A percentile compares a stretch with the other conserved stretches of the same genome.
Evolutionary conservation across 1,139 yeast genomes (phyloP).

Genomic region (Scheffersomyces parashehatae): DNA sequence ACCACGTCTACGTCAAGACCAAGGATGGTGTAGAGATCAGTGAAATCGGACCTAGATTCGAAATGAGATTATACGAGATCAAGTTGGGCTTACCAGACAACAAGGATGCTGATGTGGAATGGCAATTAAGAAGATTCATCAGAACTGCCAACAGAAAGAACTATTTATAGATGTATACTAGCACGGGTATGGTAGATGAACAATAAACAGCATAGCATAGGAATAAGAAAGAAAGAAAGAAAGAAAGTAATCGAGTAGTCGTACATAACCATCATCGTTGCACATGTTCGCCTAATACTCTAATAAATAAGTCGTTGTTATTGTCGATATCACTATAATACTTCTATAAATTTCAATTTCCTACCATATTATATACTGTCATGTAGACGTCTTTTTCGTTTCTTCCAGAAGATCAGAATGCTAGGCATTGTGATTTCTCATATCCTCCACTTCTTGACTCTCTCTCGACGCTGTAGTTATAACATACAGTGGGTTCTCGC

Average conservation of each 20-base stretch:
- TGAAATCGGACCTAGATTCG: slow-evolving; percentile 98
- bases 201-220: too few species aligned
- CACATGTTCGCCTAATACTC: too few species aligned
- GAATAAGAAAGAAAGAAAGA: too few species aligned
- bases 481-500: background rate
- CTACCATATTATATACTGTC: too few species aligned
- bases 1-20: slow-evolving; percentile 89
- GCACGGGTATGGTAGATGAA: too few species aligned
- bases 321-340: too few species aligned
- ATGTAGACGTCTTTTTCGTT: too few species aligned
- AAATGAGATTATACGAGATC: slow-evolving; percentile 88
- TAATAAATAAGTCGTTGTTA: too few species aligned
- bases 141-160: slow-evolving; percentile 95
- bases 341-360: too few species aligned
- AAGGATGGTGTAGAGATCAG: slow-evolving; percentile 89
- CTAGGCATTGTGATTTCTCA: background rate
- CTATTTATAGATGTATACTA: slow-evolving; percentile 44
- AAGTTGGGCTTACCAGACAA: slow-evolving; percentile 89
- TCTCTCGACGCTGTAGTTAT: background rate
- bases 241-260: too few species aligned
- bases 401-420: too few species aligned
- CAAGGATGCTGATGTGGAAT: slow-evolving; percentile 96
- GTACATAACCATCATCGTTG: too few species aligned
- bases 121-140: slow-evolving; percentile 91
- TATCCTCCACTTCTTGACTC: background rate